Evolutionary conservation across 768 basidiomycete genomes (phyloP).

Genomic region (Amanita muscaria): DNA sequence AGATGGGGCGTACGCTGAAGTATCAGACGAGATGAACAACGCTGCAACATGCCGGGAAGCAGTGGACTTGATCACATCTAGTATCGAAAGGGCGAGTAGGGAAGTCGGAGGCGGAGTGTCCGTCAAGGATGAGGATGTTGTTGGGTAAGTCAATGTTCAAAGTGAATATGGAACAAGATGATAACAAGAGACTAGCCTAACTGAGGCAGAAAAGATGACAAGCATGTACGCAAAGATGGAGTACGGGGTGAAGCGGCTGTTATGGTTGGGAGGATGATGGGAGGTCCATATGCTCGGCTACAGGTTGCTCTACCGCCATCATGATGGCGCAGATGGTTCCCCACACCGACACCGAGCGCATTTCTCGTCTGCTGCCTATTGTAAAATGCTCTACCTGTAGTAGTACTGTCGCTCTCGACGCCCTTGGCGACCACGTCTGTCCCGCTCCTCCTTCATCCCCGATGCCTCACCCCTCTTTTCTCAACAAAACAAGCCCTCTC

Average conservation of each 20-base stretch:
- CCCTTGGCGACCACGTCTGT: constrained; percentile 77
- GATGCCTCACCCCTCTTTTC: constrained; percentile 1
- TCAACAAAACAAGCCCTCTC: constrained; percentile 5
- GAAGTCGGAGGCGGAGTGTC: constrained; percentile 43
- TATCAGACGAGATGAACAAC: constrained; percentile 50
- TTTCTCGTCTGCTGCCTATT: constrained; percentile 71
- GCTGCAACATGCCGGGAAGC: constrained; percentile 71
- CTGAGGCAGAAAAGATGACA: constrained; percentile 65
- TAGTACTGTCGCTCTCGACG: constrained; percentile 57
- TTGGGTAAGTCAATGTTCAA: constrained; percentile 56
- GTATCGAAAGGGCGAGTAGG: constrained; percentile 58
- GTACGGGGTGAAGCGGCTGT: constrained; percentile 81
- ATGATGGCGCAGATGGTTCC: constrained; percentile 11
- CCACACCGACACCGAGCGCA: constrained; percentile 27
- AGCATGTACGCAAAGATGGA: constrained; percentile 89
- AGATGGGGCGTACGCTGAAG: constrained; percentile 37
- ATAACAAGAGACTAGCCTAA: not conserved
- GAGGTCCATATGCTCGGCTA: constrained; percentile 1
- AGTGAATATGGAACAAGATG: not conserved
- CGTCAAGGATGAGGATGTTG: constrained; percentile 62
- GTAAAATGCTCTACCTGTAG: constrained; percentile 82
- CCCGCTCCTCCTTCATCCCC: constrained; percentile 13
- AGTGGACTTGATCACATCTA: constrained; percentile 64
- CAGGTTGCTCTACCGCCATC: not conserved
- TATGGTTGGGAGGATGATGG: constrained; percentile 72